Percentiles rank a stretch among this genome's conserved stretches.
phyloP scores from a whole-genome alignment of 495 filamentous ascomycete species.

The Aspergillus bertholletiae region DNA sequence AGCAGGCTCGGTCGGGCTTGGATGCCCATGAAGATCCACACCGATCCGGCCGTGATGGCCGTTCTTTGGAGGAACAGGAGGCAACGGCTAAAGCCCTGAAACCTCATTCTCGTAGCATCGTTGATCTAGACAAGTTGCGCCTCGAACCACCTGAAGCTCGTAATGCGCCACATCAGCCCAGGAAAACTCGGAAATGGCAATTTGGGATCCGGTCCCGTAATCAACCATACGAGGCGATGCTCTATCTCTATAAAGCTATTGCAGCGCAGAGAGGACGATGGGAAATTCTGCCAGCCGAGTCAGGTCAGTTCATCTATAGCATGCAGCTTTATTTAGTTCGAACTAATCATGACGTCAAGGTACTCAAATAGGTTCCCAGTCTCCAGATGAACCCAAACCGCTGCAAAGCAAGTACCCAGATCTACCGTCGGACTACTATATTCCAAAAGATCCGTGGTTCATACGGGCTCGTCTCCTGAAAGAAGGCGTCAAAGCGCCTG shows the following conservation, averaged over 20 bases:
- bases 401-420: conserved; percentile 48
- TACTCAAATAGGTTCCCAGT: conserved; percentile 25
- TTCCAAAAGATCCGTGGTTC: conserved; percentile 94
- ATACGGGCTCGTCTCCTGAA: conserved; percentile 86
- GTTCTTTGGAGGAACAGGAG: conserved; percentile 69
- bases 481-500: conserved; percentile 57
- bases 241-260: conserved; percentile 90
- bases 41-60: conserved; percentile 35
- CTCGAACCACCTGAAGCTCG: conserved; percentile 66
- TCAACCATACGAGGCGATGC: conserved; percentile 85
- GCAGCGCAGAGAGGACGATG: conserved; percentile 83
- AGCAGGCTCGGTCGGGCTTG: conserved; percentile 22
- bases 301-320: conserved; percentile 23
- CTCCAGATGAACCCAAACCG: conserved; percentile 29
- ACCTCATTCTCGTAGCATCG: conserved; percentile 66
- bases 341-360: conserved; percentile 14
- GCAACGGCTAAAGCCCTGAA: conserved; percentile 73
- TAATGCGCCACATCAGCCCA: conserved; percentile 52
- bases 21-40: conserved; percentile 47
- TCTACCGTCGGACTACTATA: conserved; percentile 58
- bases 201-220: conserved; percentile 95
- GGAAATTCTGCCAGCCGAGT: conserved; percentile 51
- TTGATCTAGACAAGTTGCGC: conserved; percentile 52
- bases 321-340: not conserved
- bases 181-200: conserved; percentile 86